Evolutionary conservation across 2,329 filamentous ascomycete species (phyloP).

Genomic region (Aureobasidium sp.): DNA sequence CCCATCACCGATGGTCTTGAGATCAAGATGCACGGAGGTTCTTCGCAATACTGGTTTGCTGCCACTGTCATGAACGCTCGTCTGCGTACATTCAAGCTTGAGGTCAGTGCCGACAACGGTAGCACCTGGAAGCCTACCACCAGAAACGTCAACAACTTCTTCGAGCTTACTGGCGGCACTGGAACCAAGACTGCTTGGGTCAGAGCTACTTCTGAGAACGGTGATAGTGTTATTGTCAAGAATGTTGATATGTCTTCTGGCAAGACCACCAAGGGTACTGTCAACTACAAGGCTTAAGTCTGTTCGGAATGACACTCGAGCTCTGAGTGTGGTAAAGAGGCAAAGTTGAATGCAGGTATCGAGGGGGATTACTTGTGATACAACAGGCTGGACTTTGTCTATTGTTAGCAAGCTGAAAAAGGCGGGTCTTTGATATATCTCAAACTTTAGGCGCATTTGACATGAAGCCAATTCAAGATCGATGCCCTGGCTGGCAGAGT

Average conservation of each 20-base stretch:
- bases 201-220: constrained; percentile 18
- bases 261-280: not conserved
- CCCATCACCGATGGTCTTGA: constrained; percentile 44
- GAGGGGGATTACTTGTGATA: not conserved
- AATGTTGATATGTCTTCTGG: constrained; percentile 18
- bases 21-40: constrained; percentile 48
- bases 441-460: constrained; percentile 10
- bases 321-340: not conserved
- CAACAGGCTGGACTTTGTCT: not conserved
- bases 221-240: constrained; percentile 20
- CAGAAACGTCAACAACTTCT: constrained; percentile 38
- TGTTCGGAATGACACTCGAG: not conserved
- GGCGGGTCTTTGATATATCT: constrained; percentile 2
- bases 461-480: constrained; percentile 9
- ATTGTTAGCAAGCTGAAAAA: not conserved
- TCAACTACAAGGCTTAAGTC: constrained; percentile 1
- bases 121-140: constrained; percentile 51
- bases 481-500: not conserved
- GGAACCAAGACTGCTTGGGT: constrained; percentile 18
- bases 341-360: not conserved
- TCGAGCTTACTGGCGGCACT: constrained; percentile 19
- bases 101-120: constrained; percentile 56
- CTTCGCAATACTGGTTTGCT: constrained; percentile 48
- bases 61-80: constrained; percentile 61
- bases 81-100: constrained; percentile 47